Evolutionary conservation across 345 rosid species (phyloP).

Genomic region (Eutrema heterophyllum): DNA sequence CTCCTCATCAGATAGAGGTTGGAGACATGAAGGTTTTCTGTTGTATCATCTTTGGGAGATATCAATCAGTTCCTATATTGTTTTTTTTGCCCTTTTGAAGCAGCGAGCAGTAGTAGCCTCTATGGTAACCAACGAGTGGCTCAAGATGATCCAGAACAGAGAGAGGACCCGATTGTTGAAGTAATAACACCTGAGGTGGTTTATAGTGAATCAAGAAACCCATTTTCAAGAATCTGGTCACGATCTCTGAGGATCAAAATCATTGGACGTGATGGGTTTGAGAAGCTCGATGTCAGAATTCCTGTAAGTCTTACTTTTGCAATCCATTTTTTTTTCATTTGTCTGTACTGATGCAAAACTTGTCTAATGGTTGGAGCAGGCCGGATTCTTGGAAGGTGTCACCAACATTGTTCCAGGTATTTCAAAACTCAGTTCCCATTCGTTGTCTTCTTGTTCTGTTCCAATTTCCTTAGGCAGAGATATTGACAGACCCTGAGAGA

Average conservation of each 20-base stretch:
- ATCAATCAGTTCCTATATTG: not conserved
- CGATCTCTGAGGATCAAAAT: conserved; percentile 74
- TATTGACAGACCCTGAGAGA: not conserved
- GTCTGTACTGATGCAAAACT: not conserved
- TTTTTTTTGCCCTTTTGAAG: not conserved
- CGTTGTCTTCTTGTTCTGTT: not conserved
- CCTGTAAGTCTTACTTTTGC: conserved; percentile 51
- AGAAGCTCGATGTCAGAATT: conserved; percentile 83
- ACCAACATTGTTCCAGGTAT: conserved; percentile 94
- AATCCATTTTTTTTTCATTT: not conserved
- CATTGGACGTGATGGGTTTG: conserved; percentile 78
- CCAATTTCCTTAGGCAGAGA: not conserved
- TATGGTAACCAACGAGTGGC: conserved; percentile 43
- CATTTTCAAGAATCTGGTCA: conserved; percentile 80
- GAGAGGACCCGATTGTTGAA: conserved; percentile 68
- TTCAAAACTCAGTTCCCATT: not conserved
- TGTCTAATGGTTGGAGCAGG: conserved; percentile 38
- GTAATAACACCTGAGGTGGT: conserved; percentile 75
- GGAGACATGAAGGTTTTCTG: conserved; percentile 4
- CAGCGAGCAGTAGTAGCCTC: conserved; percentile 42
- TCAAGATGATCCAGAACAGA: conserved; percentile 48
- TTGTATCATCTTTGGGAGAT: conserved; percentile 23
- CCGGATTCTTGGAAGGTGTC: conserved; percentile 84
- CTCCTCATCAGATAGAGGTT: conserved; percentile 50
- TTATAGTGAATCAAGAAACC: conserved; percentile 48